Evolutionary conservation across 768 basidiomycete species (phyloP), one percentile per base, ranked within the genome.

Genomic region (Tricholomella constricta): DNA sequence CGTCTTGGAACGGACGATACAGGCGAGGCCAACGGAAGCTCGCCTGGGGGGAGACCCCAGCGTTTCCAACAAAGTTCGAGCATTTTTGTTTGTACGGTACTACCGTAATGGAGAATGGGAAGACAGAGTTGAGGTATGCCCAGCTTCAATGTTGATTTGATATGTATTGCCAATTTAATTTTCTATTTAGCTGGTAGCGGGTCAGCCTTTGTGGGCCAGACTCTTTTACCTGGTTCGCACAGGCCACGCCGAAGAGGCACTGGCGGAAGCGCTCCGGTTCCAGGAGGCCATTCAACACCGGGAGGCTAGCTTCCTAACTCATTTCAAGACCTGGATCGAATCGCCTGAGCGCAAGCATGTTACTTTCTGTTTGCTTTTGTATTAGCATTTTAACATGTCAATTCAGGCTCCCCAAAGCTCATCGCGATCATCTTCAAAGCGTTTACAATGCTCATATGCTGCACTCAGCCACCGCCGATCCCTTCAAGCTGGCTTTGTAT

Each of bases 401-500:
- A 34, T 48, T 45, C 32, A 90, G 89, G 47, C 68, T 92, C 34
- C 82, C 89, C 4, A 88, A 85, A 70, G 75, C 81, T 0, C 83
- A 89, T 59, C 80, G 88, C 4, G 92, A 95, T 61, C 88, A 92
- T 51, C 78, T 98, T 2, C 86, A 89, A 59, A 78, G 85, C 0
- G 76, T 85, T 2, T 92, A 91, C 67, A 91, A 91, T 60, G 84
- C 90, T 0, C 91, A 94, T 60, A 91, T 98, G 84, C 69, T 95
- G 31, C 93, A 94, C 68, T 86, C 91, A 4, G 81, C 89, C 17
- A 88, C 86, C 2, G 85, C 85, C 14, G 97, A 98, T 68, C 95
- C 95, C 0, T 98, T 94, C 80, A 98, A 98, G 67, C 84, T 95
- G 48, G 95, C 94, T 0, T 69, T 99, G 27, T 98, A 97, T 78